Evolutionary conservation across 257 asterid species (phyloP), one percentile per base, ranked within the genome.

Genomic region (Nicotiana otophora): DNA sequence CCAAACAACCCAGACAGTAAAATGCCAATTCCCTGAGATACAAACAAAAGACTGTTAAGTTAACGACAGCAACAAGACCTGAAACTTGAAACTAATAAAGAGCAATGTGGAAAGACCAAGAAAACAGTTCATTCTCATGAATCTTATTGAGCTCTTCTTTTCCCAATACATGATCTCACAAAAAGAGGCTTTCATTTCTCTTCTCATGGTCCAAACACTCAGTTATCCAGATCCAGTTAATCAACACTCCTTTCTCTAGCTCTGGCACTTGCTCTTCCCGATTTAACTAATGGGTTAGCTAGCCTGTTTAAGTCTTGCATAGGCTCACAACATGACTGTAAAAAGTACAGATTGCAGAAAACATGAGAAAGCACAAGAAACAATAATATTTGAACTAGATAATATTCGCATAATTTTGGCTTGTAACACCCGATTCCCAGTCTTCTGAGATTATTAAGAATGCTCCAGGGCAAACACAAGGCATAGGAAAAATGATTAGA

Each of bases 21-120:
- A 85, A 95, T 93, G 77, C 92, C 98, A 79, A 95, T 82, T 63
- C 98, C 98, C 98, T 95, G 96, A 83, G 83, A 82, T 63, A 42
- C 39, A 60, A 26, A 17, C 48, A 46, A 31, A 58, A 63, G 3
- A 23, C 9, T 77, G 39, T 6, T 31, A 57, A 61, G 16, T 10
- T 57, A 10, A 60, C 19, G 16, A 16, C 23, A 31, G 23, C 46
- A 39, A 30, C 4, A 10, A n/a, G 5, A 54, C 30, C 69, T 23
- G 28, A 1, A 54, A 55, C 2, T 17, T 55, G 48, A 62, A 46
- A 68, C 74, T 55, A 55, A 8, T 53, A 5, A 8, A 28, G 76
- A 51, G 17, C 39, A 26, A 34, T 0, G 17, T 4, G 1, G 15
- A 10, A 55, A 26, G 46, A 7, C 5, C 51, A 70, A 28, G 48